Conservation (phyloP, 139 green algal species). For the Volvox reticuliferus region DNA sequence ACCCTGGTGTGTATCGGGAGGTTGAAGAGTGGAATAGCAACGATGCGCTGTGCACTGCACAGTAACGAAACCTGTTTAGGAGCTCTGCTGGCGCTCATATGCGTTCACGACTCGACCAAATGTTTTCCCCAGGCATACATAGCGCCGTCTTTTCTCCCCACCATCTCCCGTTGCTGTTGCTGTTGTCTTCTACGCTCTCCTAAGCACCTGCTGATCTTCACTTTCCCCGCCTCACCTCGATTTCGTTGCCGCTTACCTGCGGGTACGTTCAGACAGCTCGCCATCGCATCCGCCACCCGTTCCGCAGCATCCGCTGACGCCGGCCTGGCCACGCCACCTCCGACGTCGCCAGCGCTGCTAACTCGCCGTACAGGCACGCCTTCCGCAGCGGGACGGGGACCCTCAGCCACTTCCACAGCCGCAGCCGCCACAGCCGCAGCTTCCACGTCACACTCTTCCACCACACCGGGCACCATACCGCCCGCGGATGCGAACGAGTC, state of each 20-base stretch:
- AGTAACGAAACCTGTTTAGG: too few species aligned
- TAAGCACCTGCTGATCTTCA: too few species aligned
- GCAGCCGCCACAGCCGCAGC: background rate
- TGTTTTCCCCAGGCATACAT: too few species aligned
- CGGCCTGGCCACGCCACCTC: background rate
- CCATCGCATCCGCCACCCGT: background rate
- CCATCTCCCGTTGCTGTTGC: too few species aligned
- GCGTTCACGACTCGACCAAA: too few species aligned
- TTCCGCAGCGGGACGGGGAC: background rate
- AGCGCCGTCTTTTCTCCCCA: too few species aligned
- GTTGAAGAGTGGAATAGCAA: too few species aligned
- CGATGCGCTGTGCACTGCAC: too few species aligned
- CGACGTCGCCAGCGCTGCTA: background rate
- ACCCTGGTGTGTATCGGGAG: too few species aligned
- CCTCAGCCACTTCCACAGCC: background rate
- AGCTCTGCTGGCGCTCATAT: too few species aligned
- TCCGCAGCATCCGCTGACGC: background rate
- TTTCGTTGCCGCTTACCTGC: background rate
- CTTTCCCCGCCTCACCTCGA: background rate
- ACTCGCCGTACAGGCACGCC: background rate
- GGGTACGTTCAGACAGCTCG: conserved; percentile 7
- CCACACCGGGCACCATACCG: background rate
- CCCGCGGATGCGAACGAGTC: conserved; percentile 19
- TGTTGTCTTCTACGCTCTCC: too few species aligned
- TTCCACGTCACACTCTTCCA: background rate